Percentiles rank a stretch among this genome's conserved stretches.
Evolutionary conservation across 139 green algal genomes (phyloP).

Genomic region (Tetraselmis chui): DNA sequence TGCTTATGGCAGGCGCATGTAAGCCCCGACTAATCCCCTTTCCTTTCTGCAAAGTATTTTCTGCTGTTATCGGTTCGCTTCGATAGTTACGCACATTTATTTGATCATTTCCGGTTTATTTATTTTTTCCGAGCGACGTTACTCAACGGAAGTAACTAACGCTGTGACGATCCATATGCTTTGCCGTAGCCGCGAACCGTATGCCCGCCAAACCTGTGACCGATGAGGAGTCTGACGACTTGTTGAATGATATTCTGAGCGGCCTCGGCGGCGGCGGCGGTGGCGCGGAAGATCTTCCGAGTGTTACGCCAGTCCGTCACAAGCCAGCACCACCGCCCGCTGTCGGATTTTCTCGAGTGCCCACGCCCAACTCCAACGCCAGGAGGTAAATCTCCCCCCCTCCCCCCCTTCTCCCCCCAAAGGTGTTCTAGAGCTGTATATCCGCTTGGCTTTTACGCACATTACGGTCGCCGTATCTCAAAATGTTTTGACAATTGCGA

Average conservation of each 20-base stretch:
- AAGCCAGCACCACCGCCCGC: neutral
- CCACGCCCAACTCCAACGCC: neutral
- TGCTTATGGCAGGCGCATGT: conserved; percentile 4
- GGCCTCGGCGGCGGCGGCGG: conserved; percentile 28
- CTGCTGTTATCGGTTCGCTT: too few relatives aligned
- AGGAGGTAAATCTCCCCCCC: neutral
- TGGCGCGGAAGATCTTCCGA: neutral
- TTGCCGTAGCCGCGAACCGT: too few relatives aligned
- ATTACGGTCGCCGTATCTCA: too few relatives aligned
- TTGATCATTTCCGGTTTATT: too few relatives aligned
- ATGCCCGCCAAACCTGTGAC: conserved; percentile 9
- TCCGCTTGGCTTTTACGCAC: too few relatives aligned
- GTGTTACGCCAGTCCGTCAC: neutral
- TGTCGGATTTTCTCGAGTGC: neutral
- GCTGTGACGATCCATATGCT: too few relatives aligned
- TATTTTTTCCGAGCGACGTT: too few relatives aligned
- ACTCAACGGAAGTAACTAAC: too few relatives aligned
- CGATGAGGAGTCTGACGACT: conserved; percentile 40
- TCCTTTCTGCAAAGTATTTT: too few relatives aligned
- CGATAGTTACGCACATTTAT: too few relatives aligned
- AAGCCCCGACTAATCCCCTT: too few relatives aligned
- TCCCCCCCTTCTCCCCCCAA: neutral
- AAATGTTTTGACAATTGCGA: too few relatives aligned
- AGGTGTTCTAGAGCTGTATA: neutral
- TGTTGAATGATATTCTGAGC: conserved; percentile 75